phyloP scores from a whole-genome alignment of 2,329 filamentous ascomycete species.

The Aspergillus fijiensis region DNA sequence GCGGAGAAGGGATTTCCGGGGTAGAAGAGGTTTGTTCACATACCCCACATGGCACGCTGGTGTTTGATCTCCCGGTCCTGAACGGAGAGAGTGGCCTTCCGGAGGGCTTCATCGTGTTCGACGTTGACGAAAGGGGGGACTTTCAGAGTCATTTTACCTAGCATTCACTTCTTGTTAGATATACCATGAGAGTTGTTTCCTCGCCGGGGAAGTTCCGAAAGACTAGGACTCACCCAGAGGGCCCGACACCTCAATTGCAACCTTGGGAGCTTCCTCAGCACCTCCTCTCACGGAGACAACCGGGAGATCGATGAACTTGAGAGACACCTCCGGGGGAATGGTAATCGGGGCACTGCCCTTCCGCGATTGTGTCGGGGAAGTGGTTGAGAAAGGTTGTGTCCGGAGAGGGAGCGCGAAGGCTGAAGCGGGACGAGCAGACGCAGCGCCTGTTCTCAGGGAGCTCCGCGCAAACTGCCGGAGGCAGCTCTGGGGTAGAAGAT shows the following conservation, averaged over 20 bases:
- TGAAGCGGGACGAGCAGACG: conserved; percentile 72
- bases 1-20: not conserved
- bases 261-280: conserved; percentile 62
- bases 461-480: conserved; percentile 57
- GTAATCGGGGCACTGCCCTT: conserved; percentile 79
- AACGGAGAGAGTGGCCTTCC: conserved; percentile 68
- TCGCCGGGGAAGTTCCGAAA: not conserved
- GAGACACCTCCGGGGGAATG: conserved; percentile 78
- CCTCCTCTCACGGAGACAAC: conserved; percentile 59
- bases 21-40: conserved; percentile 25
- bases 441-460: conserved; percentile 50
- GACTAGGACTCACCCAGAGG: conserved; percentile 62
- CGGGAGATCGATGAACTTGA: conserved; percentile 66
- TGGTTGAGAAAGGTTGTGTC: conserved; percentile 68
- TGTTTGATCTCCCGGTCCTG: conserved; percentile 66
- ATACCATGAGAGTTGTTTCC: conserved; percentile 3
- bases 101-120: conserved; percentile 61
- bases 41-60: conserved; percentile 97
- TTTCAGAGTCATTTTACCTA: conserved; percentile 72
- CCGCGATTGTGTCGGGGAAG: conserved; percentile 69
- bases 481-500: conserved; percentile 60
- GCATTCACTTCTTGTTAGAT: conserved; percentile 10
- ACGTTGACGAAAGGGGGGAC: conserved; percentile 79
- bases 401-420: conserved; percentile 56
- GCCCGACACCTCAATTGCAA: conserved; percentile 69